Evolutionary conservation across 2,329 filamentous ascomycete genomes (phyloP), one percentile per base, ranked within the genome.

Genomic region (Aureobasidium sp.): DNA sequence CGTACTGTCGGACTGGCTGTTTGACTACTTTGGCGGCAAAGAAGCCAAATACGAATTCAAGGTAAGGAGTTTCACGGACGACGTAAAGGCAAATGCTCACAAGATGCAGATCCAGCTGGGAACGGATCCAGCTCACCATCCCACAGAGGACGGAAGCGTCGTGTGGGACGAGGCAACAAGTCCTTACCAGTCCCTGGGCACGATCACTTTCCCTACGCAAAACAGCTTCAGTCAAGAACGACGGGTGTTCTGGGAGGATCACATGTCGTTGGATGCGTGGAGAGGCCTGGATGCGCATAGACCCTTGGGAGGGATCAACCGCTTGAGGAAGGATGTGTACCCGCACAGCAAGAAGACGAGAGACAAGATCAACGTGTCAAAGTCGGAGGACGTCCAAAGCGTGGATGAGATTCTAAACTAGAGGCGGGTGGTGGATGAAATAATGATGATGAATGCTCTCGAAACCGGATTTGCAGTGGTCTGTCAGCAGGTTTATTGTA

Each of bases 151-250:
- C 54, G 67, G 64, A 10, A 68, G 65, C 10, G 62, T 67, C 9
- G 67, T 68, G 2, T 71, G 69, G 70, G 67, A 71, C 29, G 67
- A 72, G 64, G 65, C 61, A 6, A 69, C 68, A 19, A 65, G 66
- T 15, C 69, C 68, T 1, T 72, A 69, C 43, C 68, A 72, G 27
- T 69, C 67, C 7, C 65, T 71, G 8, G 69, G 64, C 2, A 67
- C 62, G 3, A 46, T 71, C 1, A 64, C 64, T 17, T 67, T 72
- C 21, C 67, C 67, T 1, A 62, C 65, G 13, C 68, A 72, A 49
- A 64, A 71, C 51, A 62, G 65, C 3, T 65, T 70, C 17, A 62
- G 60, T 4, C 63, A 67, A 1, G 57, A 65, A 43, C 60, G 69
- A 6, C 62, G 66, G 35, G 62, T 64, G 0, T 70, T 67, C 33